Evolutionary conservation across 331 rosid genomes (phyloP).

Genomic region (Rosa hybrid): DNA sequence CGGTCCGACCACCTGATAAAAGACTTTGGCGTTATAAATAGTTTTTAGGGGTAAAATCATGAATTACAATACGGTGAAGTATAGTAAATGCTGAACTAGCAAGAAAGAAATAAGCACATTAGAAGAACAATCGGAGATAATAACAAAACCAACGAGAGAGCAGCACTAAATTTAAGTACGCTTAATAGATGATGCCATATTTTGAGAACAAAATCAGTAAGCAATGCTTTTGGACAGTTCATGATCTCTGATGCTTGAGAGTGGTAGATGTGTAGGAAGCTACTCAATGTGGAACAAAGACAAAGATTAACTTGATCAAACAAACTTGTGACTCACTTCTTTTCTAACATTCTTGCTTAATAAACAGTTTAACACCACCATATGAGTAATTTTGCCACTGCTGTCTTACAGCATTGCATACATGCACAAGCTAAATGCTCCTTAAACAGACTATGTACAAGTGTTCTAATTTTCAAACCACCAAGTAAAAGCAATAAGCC

Average conservation of each 20-base stretch:
- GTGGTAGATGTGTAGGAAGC: not conserved
- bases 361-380: not conserved
- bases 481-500: slow-evolving; percentile 7
- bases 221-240: not conserved
- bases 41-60: no score
- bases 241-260: not conserved
- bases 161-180: no score
- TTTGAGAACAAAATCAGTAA: not conserved
- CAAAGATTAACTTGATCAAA: not conserved
- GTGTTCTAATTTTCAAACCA: not conserved
- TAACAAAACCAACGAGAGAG: no score
- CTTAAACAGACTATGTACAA: not conserved
- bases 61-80: no score
- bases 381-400: not conserved
- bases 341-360: not conserved
- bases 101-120: no score
- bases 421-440: not conserved
- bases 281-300: not conserved
- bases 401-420: not conserved
- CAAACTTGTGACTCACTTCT: not conserved
- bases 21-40: no score
- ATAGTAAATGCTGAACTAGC: no score
- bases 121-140: no score
- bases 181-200: no score
- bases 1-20: no score